Evolutionary conservation across 2,329 filamentous ascomycete species (phyloP), one percentile per base, ranked within the genome.

Genomic region (Thielaviopsis musarum): DNA sequence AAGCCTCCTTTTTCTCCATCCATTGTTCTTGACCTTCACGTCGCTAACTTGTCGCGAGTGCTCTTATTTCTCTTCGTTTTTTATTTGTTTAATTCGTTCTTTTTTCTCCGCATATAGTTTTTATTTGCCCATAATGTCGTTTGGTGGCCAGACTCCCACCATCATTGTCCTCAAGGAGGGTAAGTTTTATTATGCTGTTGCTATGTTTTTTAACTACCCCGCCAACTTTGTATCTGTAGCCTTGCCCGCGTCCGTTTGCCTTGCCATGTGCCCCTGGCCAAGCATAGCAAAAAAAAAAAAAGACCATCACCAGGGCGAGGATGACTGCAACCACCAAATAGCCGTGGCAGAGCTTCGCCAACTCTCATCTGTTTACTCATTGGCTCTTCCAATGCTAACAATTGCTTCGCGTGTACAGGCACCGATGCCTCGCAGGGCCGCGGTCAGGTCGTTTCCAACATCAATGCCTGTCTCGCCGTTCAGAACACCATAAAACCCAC

Each of bases 131-230:
- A 78, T 68, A 66, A 95, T 96, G 91, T 94, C 91, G 72, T 96
- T 96, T 77, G 89, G 89, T 76, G 91, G 91, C 71, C 91, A 96
- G 75, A 93, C 91, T 71, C 91, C 91, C 72, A 96, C 91, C 67
- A 96, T 96, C 72, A 89, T 97, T 74, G 91, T 97, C 77, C 83
- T 97, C 70, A 94, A 93, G 78, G 91, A 96, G 80, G 91, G 91
- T 94, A 71, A 71, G 85, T 60, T 48, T 48, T 79, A 34, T 12
- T 34, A 3, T 34, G 6, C 6, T 34, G 30, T 34, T 34, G 9
- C 30, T 34, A 34, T 34, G 30, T 34, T 34, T n/a, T 34, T 34
- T 34, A 34, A 71, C 67, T 70, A 69, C 71, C 69, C 71, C 72
- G 69, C 72, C 68, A 68, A 66, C 65, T 64, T 34, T 34, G 30